These are phyloP conservation scores for Gonium pectorale DNA, from an alignment of 139 green algal species.

Conservation along the genomic window DNA sequence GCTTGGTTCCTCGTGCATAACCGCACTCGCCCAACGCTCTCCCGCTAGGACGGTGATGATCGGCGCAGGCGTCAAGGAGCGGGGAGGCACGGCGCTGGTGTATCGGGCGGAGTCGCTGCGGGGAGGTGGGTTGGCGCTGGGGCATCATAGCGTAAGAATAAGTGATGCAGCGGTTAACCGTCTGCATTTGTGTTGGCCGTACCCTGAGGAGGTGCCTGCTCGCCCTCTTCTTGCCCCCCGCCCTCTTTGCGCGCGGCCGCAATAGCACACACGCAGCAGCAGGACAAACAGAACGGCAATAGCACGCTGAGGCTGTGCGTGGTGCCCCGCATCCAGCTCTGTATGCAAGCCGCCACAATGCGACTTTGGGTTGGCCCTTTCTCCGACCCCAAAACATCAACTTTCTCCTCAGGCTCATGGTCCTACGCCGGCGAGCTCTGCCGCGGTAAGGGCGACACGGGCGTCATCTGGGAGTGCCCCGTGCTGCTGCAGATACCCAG, in stretches of 20 bases:
- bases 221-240: too few relatives aligned
- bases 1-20: not conserved
- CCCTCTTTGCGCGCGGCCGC: too few relatives aligned
- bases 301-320: too few relatives aligned
- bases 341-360: too few relatives aligned
- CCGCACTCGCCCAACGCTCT: not conserved
- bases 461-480: conserved; percentile 68
- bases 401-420: conserved; percentile 24
- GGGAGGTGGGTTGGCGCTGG: not conserved
- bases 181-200: too few relatives aligned
- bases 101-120: conserved; percentile 16
- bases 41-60: conserved; percentile 73
- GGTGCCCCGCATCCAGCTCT: too few relatives aligned
- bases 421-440: conserved; percentile 47
- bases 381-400: not conserved
- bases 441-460: conserved; percentile 37
- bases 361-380: too few relatives aligned
- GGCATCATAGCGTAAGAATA: too few relatives aligned
- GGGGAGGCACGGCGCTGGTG: conserved; percentile 40
- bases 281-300: too few relatives aligned
- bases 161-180: too few relatives aligned
- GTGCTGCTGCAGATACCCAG: conserved; percentile 46
- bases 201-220: too few relatives aligned
- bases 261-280: too few relatives aligned
- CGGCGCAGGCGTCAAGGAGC: conserved; percentile 73